Base-by-base conservation (phyloP, 495 filamentous ascomycete genomes). In the Baudoinia panamericana region DNA sequence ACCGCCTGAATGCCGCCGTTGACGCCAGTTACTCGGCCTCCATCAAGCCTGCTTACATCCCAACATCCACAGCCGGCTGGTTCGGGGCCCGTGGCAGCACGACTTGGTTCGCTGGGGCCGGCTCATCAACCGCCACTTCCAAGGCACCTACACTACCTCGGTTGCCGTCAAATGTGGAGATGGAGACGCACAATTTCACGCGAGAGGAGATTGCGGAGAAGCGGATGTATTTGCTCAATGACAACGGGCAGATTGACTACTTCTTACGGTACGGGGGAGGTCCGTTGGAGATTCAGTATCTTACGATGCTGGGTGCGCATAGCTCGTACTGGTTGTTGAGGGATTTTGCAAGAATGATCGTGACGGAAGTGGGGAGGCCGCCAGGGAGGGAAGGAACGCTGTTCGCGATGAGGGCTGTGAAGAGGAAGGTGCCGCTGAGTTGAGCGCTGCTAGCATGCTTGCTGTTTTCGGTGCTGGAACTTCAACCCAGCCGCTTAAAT, bases 291-390 rank as follows among this genome's bases (percentile, higher is more conserved):
- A 82, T 94, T 37, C 87, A 95, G 65, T 97, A 97, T 56, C 58
- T 95, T 3, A 94, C 92, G 48, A 97, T 97, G 88, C 60, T 97
- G 43, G 82, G 84, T 41, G 90, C 90, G n/a, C 90, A 97, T 60
- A 85, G 82, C 42, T 84, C 80, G 46, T 97, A 97, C 53, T 96
- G 90, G 90, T 71, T 71, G 8, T 74, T 78, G 48, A 68, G 70
- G 41, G 90, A 96, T 56, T 83, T 96, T 60, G 75, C 90, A 18
- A 63, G 87, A 26, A 76, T 96, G 55, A 55, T 95, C 37, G 88
- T 93, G 15, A 60, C 84, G 27, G 90, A 97, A 62, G 73, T 88
- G 50, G 87, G 88, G 7, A 63, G 88, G 43, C 69, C 65, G 55
- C 71, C 76, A 26, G 87, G 86, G 4, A 76, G 71, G 47, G 61